These are phyloP conservation scores for Suhomyces atakaporum DNA, from an alignment of 1,139 yeast species.

Conservation along the genomic window DNA sequence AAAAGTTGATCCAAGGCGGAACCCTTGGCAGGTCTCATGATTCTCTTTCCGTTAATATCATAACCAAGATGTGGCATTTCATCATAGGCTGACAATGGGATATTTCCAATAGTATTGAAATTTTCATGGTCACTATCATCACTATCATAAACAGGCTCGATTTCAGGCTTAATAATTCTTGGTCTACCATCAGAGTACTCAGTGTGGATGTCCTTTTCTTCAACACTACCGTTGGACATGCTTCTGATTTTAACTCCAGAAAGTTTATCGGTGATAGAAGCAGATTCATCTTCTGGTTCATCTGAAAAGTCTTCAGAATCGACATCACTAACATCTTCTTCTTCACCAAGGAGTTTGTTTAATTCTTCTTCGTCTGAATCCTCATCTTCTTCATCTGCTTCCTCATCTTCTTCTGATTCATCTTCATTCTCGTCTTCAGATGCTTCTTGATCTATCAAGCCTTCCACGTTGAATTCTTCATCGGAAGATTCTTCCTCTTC, in stretches of 20 bases:
- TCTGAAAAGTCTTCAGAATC: constrained; percentile 48
- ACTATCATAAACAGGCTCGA: constrained; percentile 87
- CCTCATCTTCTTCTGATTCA: constrained; percentile 24
- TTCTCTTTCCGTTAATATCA: constrained; percentile 94
- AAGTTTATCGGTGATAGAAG: constrained; percentile 55
- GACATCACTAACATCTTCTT: constrained; percentile 39
- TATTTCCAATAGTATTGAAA: constrained; percentile 85
- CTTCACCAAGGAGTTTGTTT: constrained; percentile 57
- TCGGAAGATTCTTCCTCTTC: constrained; percentile 22
- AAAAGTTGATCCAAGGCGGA: constrained; percentile 88
- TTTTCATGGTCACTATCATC: constrained; percentile 91
- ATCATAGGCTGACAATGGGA: constrained; percentile 91
- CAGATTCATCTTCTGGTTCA: constrained; percentile 51
- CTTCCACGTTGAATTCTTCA: constrained; percentile 32
- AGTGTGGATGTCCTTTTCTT: constrained; percentile 39
- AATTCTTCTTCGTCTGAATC: constrained; percentile 65
- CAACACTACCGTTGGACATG: constrained; percentile 39
- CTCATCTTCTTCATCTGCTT: constrained; percentile 30
- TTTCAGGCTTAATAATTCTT: constrained; percentile 80
- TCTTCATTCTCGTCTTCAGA: constrained; percentile 19
- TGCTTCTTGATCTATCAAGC: constrained; percentile 28
- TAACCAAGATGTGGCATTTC: constrained; percentile 98
- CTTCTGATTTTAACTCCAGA: constrained; percentile 55
- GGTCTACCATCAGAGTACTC: constrained; percentile 78
- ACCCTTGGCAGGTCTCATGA: constrained; percentile 98